These are phyloP conservation scores for Stenocarpella maydis DNA, from an alignment of 2,329 filamentous ascomycete genomes.

Conservation along the genomic window DNA sequence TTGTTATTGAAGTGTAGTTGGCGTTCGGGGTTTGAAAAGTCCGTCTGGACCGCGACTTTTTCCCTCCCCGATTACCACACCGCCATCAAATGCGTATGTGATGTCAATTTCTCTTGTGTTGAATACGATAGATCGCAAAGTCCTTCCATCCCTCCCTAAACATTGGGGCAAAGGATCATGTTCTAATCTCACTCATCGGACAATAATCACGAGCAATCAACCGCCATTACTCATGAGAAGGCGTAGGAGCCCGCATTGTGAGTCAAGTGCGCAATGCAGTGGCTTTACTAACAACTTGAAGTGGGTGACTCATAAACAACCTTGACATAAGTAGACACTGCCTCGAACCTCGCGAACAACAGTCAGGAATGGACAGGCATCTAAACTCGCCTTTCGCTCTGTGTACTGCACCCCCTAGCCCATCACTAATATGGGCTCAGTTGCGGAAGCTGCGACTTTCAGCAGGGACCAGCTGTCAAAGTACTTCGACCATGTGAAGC, in stretches of 20 bases:
- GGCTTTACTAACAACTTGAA: too few species aligned
- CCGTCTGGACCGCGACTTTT: background rate
- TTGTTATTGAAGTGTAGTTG: too few species aligned
- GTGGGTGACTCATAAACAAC: background rate
- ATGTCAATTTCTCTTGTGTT: background rate
- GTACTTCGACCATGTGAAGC: conserved; percentile 39
- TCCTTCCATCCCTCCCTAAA: background rate
- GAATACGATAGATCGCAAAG: conserved; percentile 1
- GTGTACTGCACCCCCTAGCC: too few species aligned
- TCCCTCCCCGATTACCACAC: background rate
- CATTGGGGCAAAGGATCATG: conserved; percentile 7
- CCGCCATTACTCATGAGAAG: background rate
- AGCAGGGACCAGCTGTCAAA: conserved; percentile 33
- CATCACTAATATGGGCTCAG: background rate
- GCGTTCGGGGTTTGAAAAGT: too few species aligned
- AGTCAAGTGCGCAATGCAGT: background rate
- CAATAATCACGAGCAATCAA: background rate
- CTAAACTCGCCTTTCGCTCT: too few species aligned
- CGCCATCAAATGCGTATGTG: background rate
- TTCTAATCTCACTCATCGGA: background rate
- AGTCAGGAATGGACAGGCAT: background rate
- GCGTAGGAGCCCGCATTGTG: background rate
- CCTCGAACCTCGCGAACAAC: background rate
- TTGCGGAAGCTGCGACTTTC: background rate
- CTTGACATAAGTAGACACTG: background rate